Percentiles rank a stretch among this genome's conserved stretches.
Conservation (phyloP, 2,329 filamentous ascomycete species). For the Rachicladosporium sp. region DNA sequence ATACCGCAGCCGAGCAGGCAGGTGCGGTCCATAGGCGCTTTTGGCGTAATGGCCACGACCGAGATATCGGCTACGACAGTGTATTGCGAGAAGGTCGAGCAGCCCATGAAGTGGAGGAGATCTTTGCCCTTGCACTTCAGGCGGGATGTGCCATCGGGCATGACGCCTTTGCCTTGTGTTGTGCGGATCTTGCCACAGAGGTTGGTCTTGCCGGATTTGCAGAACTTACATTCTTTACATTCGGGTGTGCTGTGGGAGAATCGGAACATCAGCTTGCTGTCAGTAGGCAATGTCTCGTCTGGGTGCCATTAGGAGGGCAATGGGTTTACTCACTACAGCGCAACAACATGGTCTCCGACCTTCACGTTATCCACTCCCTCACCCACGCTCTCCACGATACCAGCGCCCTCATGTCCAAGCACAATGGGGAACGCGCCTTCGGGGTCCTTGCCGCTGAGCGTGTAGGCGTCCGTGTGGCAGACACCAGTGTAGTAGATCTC, state of each 20-base stretch:
- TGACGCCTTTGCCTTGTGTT: slow-evolving; percentile 88
- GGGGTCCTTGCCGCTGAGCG: slow-evolving; percentile 88
- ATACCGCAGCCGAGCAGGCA: slow-evolving; percentile 96
- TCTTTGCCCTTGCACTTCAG: slow-evolving; percentile 94
- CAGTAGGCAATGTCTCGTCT: background rate
- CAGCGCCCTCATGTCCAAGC: slow-evolving; percentile 81
- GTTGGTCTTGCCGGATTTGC: slow-evolving; percentile 98
- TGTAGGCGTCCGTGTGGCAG: slow-evolving; percentile 92
- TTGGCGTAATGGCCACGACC: slow-evolving; percentile 79
- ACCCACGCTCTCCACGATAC: slow-evolving; percentile 84
- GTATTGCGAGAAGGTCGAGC: slow-evolving; percentile 97
- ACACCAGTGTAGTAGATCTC: slow-evolving; percentile 96
- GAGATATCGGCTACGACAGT: slow-evolving; percentile 98
- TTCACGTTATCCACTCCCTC: slow-evolving; percentile 94
- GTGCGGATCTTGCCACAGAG: slow-evolving; percentile 97
- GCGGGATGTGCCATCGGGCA: slow-evolving; percentile 92
- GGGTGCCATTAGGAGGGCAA: too few relatives aligned
- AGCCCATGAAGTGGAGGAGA: slow-evolving; percentile 97
- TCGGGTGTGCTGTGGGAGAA: slow-evolving; percentile 66
- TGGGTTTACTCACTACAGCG: slow-evolving; percentile 56
- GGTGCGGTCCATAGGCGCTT: slow-evolving; percentile 90
- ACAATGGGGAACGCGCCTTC: slow-evolving; percentile 88
- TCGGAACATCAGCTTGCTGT: background rate
- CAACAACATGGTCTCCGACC: slow-evolving; percentile 80
- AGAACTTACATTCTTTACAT: slow-evolving; percentile 98